Evolutionary conservation across 2,329 filamentous ascomycete genomes (phyloP).

Genomic region (Nigrograna mackinnonii): DNA sequence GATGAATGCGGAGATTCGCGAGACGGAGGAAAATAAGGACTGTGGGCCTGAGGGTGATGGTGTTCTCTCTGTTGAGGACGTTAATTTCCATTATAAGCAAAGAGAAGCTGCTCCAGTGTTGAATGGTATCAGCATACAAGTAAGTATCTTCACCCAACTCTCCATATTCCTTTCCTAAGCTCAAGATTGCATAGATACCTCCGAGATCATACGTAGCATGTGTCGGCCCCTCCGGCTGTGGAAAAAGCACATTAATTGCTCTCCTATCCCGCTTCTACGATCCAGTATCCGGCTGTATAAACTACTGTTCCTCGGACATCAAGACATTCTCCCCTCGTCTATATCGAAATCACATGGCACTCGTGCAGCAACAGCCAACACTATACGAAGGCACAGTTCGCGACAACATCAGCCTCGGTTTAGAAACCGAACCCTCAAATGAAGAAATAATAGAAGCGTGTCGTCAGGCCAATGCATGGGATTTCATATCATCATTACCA

Average conservation of each 20-base stretch:
- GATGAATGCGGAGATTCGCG: too few relatives aligned
- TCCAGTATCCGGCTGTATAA: too few relatives aligned
- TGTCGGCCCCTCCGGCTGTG: constrained; percentile 91
- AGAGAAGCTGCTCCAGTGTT: constrained; percentile 88
- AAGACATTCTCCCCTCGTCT: too few relatives aligned
- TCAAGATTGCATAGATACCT: too few relatives aligned
- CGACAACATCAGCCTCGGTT: constrained; percentile 77
- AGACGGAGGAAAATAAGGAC: too few relatives aligned
- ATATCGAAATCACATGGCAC: too few relatives aligned
- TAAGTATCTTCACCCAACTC: too few relatives aligned
- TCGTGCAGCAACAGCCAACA: constrained; percentile 90
- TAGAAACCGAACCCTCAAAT: constrained; percentile 62
- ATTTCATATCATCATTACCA: constrained; percentile 18
- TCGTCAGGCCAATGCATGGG: constrained; percentile 62
- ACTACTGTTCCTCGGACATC: too few relatives aligned
- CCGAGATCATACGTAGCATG: constrained; percentile 75
- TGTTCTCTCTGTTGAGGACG: constrained; percentile 73
- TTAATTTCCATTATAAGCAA: constrained; percentile 93
- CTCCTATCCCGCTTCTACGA: too few relatives aligned
- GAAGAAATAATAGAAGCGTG: constrained; percentile 50
- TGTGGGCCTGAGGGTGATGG: too few relatives aligned
- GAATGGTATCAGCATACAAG: constrained; percentile 75
- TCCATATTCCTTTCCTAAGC: too few relatives aligned
- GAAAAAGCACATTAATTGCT: constrained; percentile 92
- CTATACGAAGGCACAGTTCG: constrained; percentile 86